A percentile compares a stretch with the other conserved stretches of the same genome.
Conservation (phyloP, 805 yeast species). For the Saccharomycopsis lassenensis region DNA sequence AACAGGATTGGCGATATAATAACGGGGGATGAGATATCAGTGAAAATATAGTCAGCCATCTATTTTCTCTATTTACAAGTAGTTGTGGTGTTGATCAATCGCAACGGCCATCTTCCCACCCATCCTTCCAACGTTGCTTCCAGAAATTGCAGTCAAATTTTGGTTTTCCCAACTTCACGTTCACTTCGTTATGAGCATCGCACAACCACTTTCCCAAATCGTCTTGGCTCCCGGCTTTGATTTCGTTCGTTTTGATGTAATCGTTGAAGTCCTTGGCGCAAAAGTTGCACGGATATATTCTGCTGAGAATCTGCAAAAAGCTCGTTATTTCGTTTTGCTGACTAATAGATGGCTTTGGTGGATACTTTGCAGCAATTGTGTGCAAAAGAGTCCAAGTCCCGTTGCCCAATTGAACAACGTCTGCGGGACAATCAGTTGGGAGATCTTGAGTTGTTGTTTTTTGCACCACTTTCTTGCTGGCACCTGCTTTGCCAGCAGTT, state of each 20-base stretch:
- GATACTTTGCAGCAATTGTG: constrained; percentile 82
- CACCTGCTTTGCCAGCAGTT: constrained; percentile 19
- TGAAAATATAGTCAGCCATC: constrained; percentile 2
- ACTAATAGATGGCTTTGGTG: constrained; percentile 46
- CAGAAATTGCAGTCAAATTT: constrained; percentile 79
- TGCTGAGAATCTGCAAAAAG: constrained; percentile 61
- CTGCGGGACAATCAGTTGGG: constrained; percentile 67
- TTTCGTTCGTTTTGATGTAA: constrained; percentile 38
- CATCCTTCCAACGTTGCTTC: constrained; percentile 92
- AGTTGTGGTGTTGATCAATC: constrained; percentile 26
- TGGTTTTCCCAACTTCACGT: constrained; percentile 74
- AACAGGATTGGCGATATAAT: constrained; percentile 20
- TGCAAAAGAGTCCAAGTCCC: constrained; percentile 92
- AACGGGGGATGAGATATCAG: constrained; percentile 10
- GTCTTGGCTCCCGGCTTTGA: constrained; percentile 54
- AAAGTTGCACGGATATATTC: constrained; percentile 86
- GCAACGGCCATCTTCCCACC: constrained; percentile 56
- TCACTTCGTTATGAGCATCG: constrained; percentile 92
- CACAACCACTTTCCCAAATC: constrained; percentile 87
- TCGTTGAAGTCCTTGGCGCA: constrained; percentile 78
- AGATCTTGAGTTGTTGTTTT: constrained; percentile 21
- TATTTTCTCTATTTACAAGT: neutral
- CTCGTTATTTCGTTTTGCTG: constrained; percentile 64
- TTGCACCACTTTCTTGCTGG: constrained; percentile 15
- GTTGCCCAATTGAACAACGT: constrained; percentile 66